Conservation (phyloP, 2,329 filamentous ascomycete genomes). For the Tolypocladium paradoxum region DNA sequence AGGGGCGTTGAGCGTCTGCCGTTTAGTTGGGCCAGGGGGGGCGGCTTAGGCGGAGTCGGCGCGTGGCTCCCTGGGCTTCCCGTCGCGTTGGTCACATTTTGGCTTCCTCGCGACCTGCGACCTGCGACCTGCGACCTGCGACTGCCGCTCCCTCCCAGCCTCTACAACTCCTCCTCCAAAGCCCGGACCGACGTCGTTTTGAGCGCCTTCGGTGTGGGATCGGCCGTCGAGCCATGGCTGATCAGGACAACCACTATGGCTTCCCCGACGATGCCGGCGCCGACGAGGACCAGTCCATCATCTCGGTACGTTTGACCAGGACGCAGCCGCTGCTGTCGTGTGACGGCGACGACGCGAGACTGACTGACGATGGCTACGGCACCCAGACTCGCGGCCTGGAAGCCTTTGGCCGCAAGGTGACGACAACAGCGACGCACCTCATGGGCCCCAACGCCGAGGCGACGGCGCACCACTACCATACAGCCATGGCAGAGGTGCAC, state of each 20-base stretch:
- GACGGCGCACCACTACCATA: slow-evolving; percentile 62
- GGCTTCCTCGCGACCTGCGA: background rate
- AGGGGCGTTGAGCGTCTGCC: background rate
- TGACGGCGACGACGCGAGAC: background rate
- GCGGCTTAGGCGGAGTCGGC: background rate
- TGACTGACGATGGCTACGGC: background rate
- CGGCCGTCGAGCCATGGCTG: slow-evolving; percentile 23
- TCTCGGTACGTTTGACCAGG: slow-evolving; percentile 19
- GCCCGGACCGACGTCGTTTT: background rate
- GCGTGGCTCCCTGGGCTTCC: background rate
- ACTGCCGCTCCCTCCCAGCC: background rate
- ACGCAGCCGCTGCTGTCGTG: background rate
- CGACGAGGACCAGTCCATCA: slow-evolving; percentile 38
- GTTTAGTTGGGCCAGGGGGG: background rate
- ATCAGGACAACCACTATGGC: slow-evolving; percentile 32
- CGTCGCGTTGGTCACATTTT: background rate
- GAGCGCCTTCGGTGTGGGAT: background rate
- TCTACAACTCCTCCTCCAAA: background rate
- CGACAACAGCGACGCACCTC: slow-evolving; percentile 82
- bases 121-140: background rate
- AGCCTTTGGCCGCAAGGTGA: slow-evolving; percentile 89
- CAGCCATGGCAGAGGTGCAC: slow-evolving; percentile 79
- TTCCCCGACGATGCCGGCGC: slow-evolving; percentile 33
- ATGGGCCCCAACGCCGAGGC: slow-evolving; percentile 55
- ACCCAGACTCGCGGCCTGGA: slow-evolving; percentile 74